A percentile compares a stretch with the other conserved stretches of the same genome.
These are phyloP conservation scores for Panicum virgatum DNA, from an alignment of 202 grass and related monocot genomes.

Conservation along the genomic window DNA sequence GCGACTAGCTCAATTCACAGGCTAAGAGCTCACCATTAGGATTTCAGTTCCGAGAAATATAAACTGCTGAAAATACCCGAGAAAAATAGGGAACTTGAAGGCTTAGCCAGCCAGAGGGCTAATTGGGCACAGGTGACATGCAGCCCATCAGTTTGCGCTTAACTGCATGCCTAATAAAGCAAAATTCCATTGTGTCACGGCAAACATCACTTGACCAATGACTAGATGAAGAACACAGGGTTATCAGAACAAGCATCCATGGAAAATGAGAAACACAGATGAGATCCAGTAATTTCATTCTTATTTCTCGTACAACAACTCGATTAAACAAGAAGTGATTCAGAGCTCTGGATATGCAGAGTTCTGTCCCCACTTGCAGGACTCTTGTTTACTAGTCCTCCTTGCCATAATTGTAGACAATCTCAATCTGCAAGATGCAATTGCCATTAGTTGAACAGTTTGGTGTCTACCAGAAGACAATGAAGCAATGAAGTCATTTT, in stretches of 20 bases:
- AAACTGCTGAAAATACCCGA: neutral
- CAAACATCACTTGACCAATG: neutral
- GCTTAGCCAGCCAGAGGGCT: neutral
- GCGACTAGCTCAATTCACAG: neutral
- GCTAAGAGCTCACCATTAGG: no score
- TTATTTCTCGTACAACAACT: constrained; percentile 44
- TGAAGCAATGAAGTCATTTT: neutral
- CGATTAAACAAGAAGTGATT: constrained; percentile 22
- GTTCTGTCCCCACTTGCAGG: constrained; percentile 25
- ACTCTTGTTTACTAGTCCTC: constrained; percentile 49
- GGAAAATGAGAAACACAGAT: constrained; percentile 18
- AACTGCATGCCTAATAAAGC: neutral
- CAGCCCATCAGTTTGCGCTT: neutral
- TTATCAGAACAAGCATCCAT: constrained; percentile 26
- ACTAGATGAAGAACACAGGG: constrained; percentile 12
- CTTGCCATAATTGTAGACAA: constrained; percentile 85
- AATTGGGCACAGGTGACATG: neutral
- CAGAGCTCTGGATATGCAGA: neutral
- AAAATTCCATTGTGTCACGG: neutral
- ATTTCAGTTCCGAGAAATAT: neutral
- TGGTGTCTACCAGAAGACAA: neutral
- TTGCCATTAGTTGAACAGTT: neutral
- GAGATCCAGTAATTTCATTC: constrained; percentile 34
- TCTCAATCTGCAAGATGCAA: constrained; percentile 72
- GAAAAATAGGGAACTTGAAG: neutral